Percentiles rank a stretch among this genome's conserved stretches.
Evolutionary conservation across 1,284 basidiomycete species (phyloP).

Genomic region (Fistulina hepatica): DNA sequence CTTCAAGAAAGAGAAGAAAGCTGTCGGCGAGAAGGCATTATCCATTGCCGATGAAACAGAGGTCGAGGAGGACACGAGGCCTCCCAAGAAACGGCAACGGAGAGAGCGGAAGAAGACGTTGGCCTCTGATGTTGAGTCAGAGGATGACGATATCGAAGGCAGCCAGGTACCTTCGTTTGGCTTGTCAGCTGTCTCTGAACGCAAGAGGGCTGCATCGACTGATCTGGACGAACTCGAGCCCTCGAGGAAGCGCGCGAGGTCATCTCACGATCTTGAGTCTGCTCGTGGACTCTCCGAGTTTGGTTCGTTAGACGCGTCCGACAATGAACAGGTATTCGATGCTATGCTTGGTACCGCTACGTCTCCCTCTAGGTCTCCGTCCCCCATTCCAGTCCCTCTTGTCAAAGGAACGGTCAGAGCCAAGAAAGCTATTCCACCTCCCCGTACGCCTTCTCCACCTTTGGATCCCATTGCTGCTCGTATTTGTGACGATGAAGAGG

Average conservation of each 20-base stretch:
- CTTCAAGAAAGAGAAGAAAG: conserved; percentile 53
- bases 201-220: conserved; percentile 27
- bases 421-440: neutral
- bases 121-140: conserved; percentile 33
- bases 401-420: conserved; percentile 9
- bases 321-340: conserved; percentile 39
- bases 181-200: conserved; percentile 18
- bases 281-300: conserved; percentile 23
- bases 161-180: conserved; percentile 9
- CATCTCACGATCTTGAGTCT: conserved; percentile 21
- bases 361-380: conserved; percentile 35
- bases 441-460: conserved; percentile 32
- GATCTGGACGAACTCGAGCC: conserved; percentile 30
- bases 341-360: conserved; percentile 34
- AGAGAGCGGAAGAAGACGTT: conserved; percentile 22
- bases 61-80: conserved; percentile 28
- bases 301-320: conserved; percentile 41
- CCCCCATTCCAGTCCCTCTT: conserved; percentile 26
- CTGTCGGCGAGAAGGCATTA: conserved; percentile 12
- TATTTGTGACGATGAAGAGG: conserved; percentile 84
- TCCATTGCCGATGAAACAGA: conserved; percentile 29
- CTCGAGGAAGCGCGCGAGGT: conserved; percentile 28
- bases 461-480: conserved; percentile 47
- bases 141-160: conserved; percentile 25
- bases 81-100: conserved; percentile 36